Evolutionary conservation across 495 filamentous ascomycete species (phyloP), one percentile per base, ranked within the genome.

Genomic region (Podospora didyma): DNA sequence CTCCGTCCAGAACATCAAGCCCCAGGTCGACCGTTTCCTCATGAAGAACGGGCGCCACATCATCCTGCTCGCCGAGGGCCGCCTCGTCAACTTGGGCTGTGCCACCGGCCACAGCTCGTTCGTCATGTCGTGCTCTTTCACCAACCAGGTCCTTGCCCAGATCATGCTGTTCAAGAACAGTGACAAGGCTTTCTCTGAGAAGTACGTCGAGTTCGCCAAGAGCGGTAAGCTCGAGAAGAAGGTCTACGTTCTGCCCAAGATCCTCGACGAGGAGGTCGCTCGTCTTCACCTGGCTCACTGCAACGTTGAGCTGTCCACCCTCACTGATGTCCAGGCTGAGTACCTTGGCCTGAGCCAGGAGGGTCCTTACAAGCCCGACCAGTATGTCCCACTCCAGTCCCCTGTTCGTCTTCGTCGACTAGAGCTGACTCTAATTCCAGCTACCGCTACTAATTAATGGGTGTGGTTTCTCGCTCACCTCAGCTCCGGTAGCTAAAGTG

Each of bases 81-180:
- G 94, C 81, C 89, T 98, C 54, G 95, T 98, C 78, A 98, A 98
- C 84, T 82, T 98, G 53, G 94, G 94, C 74, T 98, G 94, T 79
- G 94, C 94, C 69, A 98, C 94, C 57, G 94, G 94, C 59, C 94
- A 98, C 88, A 96, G 92, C 65, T 97, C 93, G 48, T 98, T 98
- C 80, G 94, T 98, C 84, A 97, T 98, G 94, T 96, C 90, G 62
- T 98, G 94, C 89, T 97, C 92, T 59, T 98, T 98, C 88, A 96
- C 93, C 81, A 98, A 98, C 86, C 94, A 98, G 84, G 94, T 97
- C 62, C 90, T 98, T 71, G 94, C 94, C 24, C 94, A 98, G 80
- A 98, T 98, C 77, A 89, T 96, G 81, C 82, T 98, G 61, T 98
- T 78, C 88, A 97, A 97, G 86, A 86, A 86, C 64, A 82, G 87